These are phyloP conservation scores for Spathaspora gorwiae DNA, from an alignment of 805 yeast species.

Conservation along the genomic window DNA sequence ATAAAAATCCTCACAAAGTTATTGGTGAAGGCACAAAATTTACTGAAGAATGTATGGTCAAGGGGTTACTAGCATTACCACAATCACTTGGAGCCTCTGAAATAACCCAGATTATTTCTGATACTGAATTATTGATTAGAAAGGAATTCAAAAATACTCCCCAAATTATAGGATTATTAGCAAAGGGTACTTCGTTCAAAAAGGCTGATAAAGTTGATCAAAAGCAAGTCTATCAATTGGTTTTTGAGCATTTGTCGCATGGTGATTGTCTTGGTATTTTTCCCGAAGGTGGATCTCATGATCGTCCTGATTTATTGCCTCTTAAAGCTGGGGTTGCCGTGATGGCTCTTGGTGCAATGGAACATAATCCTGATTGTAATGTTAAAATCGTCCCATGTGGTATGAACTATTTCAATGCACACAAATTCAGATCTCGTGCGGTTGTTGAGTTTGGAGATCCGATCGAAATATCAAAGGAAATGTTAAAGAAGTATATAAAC, in stretches of 20 bases:
- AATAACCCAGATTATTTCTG: slow-evolving; percentile 62
- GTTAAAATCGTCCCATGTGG: slow-evolving; percentile 95
- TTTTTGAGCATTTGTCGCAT: slow-evolving; percentile 74
- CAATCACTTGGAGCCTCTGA: slow-evolving; percentile 73
- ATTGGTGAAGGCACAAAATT: slow-evolving; percentile 67
- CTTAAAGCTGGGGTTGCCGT: slow-evolving; percentile 96
- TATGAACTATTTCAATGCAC: slow-evolving; percentile 94
- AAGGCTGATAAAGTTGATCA: slow-evolving; percentile 85
- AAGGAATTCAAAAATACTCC: slow-evolving; percentile 61
- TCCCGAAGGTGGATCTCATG: slow-evolving; percentile 99
- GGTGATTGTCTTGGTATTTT: slow-evolving; percentile 88
- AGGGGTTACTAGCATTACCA: slow-evolving; percentile 74
- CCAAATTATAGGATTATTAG: slow-evolving; percentile 41
- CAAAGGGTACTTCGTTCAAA: slow-evolving; percentile 55
- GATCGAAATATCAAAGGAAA: slow-evolving; percentile 50
- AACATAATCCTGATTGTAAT: slow-evolving; percentile 64
- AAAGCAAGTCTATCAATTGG: slow-evolving; percentile 73
- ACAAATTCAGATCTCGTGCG: slow-evolving; percentile 91
- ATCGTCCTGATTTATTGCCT: slow-evolving; percentile 85
- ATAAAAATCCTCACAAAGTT: slow-evolving; percentile 49
- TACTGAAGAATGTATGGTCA: slow-evolving; percentile 53
- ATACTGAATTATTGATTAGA: slow-evolving; percentile 62
- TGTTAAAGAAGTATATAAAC: slow-evolving; percentile 61
- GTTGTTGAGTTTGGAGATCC: slow-evolving; percentile 94
- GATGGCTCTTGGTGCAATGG: slow-evolving; percentile 95